phyloP scores from a whole-genome alignment of 192 early-diverging fungal species.

The Coemansia sp. region DNA sequence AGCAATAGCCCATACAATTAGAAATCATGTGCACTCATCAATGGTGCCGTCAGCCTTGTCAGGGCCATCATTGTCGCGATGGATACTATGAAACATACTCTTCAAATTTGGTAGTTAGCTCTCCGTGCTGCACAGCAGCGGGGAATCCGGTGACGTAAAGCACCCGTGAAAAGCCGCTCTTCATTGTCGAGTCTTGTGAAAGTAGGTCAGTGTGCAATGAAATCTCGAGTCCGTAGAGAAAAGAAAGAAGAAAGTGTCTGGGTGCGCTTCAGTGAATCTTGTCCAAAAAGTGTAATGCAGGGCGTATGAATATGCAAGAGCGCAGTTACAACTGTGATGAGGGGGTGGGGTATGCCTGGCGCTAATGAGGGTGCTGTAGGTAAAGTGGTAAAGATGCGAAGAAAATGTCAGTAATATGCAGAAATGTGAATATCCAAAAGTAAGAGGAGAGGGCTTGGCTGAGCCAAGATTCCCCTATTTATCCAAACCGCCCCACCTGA shows the following conservation, averaged over 20 bases:
- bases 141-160: conserved; percentile 43
- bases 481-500: background rate
- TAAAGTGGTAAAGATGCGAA: background rate
- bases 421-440: background rate
- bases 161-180: conserved; percentile 21
- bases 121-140: conserved; percentile 25
- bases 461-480: conserved; percentile 2
- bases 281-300: background rate
- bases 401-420: conserved; percentile 2
- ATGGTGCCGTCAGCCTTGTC: background rate
- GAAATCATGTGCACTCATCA: background rate
- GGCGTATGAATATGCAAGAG: background rate
- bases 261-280: background rate
- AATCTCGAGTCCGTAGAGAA: background rate
- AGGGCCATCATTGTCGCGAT: background rate
- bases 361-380: conserved; percentile 1
- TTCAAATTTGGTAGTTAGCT: conserved; percentile 43
- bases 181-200: conserved; percentile 14
- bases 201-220: background rate
- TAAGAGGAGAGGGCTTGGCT: background rate
- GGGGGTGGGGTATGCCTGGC: background rate
- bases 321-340: conserved; percentile 1
- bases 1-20: background rate
- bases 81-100: conserved; percentile 18
- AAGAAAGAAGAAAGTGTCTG: conserved; percentile 1